Conservation (phyloP, 2,329 filamentous ascomycete genomes). For the Ophiostoma sp. region DNA sequence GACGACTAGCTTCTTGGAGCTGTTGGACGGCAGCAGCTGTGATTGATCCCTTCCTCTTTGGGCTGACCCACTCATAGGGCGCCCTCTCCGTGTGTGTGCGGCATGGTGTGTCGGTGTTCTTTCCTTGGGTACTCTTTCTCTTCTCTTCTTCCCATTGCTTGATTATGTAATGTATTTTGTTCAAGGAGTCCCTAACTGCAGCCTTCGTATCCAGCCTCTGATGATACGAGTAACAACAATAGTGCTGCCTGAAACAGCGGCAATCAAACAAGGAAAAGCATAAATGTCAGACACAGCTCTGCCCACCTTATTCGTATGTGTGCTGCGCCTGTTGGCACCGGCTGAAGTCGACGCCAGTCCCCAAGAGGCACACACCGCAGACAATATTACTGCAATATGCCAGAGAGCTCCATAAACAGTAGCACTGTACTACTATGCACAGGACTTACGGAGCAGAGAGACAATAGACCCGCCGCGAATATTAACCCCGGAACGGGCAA, state of each 20-base stretch:
- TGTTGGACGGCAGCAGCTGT: not conserved
- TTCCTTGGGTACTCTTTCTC: not conserved
- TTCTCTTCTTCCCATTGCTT: too few relatives aligned
- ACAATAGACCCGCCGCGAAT: not conserved
- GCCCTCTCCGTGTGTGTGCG: not conserved
- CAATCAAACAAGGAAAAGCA: not conserved
- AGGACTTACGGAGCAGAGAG: not conserved
- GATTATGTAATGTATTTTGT: not conserved
- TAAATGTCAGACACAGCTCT: not conserved
- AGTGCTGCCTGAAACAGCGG: not conserved
- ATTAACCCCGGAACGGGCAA: not conserved
- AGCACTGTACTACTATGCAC: too few relatives aligned
- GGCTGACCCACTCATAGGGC: conserved; percentile 7
- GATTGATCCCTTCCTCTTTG: conserved; percentile 8
- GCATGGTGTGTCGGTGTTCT: not conserved
- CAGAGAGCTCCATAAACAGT: too few relatives aligned
- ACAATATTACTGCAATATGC: not conserved
- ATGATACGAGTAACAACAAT: too few relatives aligned
- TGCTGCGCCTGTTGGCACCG: conserved; percentile 8
- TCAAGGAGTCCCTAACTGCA: not conserved
- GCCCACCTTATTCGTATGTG: conserved; percentile 2
- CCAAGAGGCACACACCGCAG: not conserved
- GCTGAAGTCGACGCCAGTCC: conserved; percentile 3
- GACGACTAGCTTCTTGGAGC: not conserved
- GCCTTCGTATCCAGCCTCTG: not conserved